phyloP scores from a whole-genome alignment of 176 grass and related monocot species.

The Metroxylon sagu region DNA sequence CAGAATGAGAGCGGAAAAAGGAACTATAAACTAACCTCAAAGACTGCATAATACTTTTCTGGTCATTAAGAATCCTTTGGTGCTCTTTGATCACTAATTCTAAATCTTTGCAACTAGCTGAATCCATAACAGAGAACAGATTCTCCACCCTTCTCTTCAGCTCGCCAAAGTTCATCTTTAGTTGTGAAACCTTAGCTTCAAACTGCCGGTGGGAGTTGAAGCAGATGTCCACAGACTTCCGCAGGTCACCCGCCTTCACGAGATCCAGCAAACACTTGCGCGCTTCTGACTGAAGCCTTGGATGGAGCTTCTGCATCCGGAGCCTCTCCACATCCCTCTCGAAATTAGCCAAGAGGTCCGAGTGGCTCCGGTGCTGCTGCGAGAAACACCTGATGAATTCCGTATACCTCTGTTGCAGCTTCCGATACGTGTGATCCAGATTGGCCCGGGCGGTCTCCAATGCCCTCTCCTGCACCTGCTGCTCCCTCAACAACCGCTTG shows the following conservation, averaged over 20 bases:
- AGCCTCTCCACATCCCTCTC: constrained; percentile 81
- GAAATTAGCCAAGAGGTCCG: constrained; percentile 52
- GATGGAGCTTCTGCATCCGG: constrained; percentile 44
- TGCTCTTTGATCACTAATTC: constrained; percentile 59
- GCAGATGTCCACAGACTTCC: constrained; percentile 55
- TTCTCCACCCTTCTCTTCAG: constrained; percentile 67
- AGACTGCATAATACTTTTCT: constrained; percentile 93
- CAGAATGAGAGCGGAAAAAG: background rate
- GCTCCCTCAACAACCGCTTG: constrained; percentile 61
- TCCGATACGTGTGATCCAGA: constrained; percentile 71
- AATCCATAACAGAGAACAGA: constrained; percentile 59
- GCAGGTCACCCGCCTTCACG: constrained; percentile 61
- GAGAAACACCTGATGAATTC: constrained; percentile 66
- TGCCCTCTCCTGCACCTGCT: constrained; percentile 80
- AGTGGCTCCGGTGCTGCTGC: constrained; percentile 56
- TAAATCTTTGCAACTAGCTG: constrained; percentile 64
- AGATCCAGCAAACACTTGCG: constrained; percentile 69
- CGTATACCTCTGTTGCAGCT: constrained; percentile 48
- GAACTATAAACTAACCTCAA: constrained; percentile 48
- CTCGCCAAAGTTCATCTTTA: constrained; percentile 64
- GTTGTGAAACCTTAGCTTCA: constrained; percentile 50
- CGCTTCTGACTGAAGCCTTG: constrained; percentile 42
- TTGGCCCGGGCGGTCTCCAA: constrained; percentile 75
- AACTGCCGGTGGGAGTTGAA: constrained; percentile 67
- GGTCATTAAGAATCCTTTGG: constrained; percentile 56